Base-by-base conservation (phyloP, 148 eudicot species). In the Vaccinium myrtillus region DNA sequence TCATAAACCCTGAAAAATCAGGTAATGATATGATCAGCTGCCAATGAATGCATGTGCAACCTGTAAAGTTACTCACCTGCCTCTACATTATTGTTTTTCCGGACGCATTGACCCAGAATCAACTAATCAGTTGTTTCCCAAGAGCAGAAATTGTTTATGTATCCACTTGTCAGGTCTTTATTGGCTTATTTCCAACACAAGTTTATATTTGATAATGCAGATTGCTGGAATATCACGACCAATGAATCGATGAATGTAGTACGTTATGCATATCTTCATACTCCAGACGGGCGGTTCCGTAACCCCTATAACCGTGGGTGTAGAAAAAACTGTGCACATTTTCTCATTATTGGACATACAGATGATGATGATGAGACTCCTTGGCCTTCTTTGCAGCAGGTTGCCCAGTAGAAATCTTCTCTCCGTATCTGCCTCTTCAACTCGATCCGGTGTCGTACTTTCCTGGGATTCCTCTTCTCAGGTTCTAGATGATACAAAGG, bases 241-340 rank as follows among this genome's bases (percentile, higher is more conserved):
- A 96, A 94, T 82, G 99, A 96, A 87, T 69, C 88, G 56, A 95
- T 93, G 65, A 96, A 96, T 83, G 88, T 92, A n/a, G 48, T 80
- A 32, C 94, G 99, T 6, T 96, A 96, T 78, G 84, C 89, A 12
- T 93, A 96, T 89, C 96, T 96, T 58, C 94, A 84, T 9, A 93
- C 94, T 51, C 93, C 93, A 81, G 94, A 94, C 77, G 99, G 96
- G 76, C 86, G 76, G 84, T 94, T 92, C 65, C 91, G 91, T 39
- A 94, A 96, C 84, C 99, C 99, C 1, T 94, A 96, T 86, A 94
- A 96, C 88, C 95, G 91, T 83, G 99, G 99, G 36, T 90, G 92
- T 61, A 83, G 90, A 86, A 96, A 93, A 87, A 96, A 96, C 87
- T 96, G 99, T 89, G 85, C 93, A 4, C 98, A 96, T 88, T 96